Base-by-base conservation (phyloP, 2,329 filamentous ascomycete genomes). In the Aspergillus brasiliensis region DNA sequence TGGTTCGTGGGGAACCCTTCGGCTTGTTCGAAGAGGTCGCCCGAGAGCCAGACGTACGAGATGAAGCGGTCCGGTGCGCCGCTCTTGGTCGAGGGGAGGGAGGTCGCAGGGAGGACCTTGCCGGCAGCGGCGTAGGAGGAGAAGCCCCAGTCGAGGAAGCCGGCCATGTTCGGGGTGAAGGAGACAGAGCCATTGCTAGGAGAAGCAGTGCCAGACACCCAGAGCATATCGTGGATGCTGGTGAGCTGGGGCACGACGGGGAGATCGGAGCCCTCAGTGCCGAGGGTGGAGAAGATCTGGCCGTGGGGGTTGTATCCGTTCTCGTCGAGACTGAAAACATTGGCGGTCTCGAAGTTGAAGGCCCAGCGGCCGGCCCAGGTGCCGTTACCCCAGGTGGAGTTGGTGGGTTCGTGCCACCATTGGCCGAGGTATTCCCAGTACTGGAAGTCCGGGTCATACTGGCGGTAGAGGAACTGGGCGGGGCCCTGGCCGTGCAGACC, bases 401-500 rank as follows among this genome's bases (percentile, higher is more conserved):
- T 67, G 25, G 51, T 55, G 4, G 60, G 55, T 19, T 65, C 65
- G 11, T 60, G 59, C 64, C 64, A 66, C 65, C 65, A 67, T 31
- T 64, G 52, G 0, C 65, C 65, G 0, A 67, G 57, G 40, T 65
- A 67, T 40, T 67, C 64, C 65, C 64, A 67, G 40, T 65, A 57
- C 34, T 65, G 49, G 25, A 66, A 63, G 31, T 59, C 59, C 1
- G 61, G 34, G 51, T 60, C 58, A 15, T 59, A 10, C 44, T 66
- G 63, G 10, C 65, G 65, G 47, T 67, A 67, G 25, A 67, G 47
- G 38, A 67, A 67, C 27, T 59, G 56, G 15, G 56, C 51, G 28
- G 64, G 64, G 3, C 65, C 65, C 5, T 57, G 27, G 3, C 51
- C 23, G 48, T 66, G 65, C 8, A 66, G 47, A 31, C 65, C 65